phyloP scores from a whole-genome alignment of 2,329 filamentous ascomycete species.

The Curvularia eragrostidis region DNA sequence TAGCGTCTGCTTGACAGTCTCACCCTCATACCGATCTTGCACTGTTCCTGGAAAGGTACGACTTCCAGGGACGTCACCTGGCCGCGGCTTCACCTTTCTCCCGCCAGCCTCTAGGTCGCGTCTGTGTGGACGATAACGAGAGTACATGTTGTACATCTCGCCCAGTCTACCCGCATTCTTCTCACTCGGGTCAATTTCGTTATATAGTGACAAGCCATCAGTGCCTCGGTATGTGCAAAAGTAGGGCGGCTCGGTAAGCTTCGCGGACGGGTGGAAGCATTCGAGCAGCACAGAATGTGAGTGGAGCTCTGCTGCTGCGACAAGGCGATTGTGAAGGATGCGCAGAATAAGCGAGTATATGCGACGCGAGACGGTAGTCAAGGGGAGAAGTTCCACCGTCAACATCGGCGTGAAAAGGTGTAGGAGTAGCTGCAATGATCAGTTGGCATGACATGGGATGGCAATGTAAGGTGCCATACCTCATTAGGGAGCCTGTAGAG shows the following conservation, averaged over 20 bases:
- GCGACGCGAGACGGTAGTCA: constrained; percentile 66
- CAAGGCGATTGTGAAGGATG: constrained; percentile 69
- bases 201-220: constrained; percentile 60
- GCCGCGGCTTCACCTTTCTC: constrained; percentile 50
- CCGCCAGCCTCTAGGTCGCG: constrained; percentile 57
- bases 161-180: constrained; percentile 49
- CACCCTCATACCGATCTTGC: constrained; percentile 43
- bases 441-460: constrained; percentile 14
- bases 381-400: constrained; percentile 56
- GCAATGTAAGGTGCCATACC: constrained; percentile 23
- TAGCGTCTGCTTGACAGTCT: constrained; percentile 65
- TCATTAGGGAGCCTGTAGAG: constrained; percentile 50
- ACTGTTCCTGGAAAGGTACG: constrained; percentile 46
- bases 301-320: constrained; percentile 63
- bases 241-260: constrained; percentile 71
- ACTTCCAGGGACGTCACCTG: constrained; percentile 57
- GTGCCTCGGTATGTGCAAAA: constrained; percentile 73
- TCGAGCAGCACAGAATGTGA: constrained; percentile 76
- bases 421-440: constrained; percentile 50
- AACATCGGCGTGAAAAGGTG: constrained; percentile 52
- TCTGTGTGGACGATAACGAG: constrained; percentile 71
- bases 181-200: constrained; percentile 42
- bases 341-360: constrained; percentile 69
- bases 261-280: constrained; percentile 76
- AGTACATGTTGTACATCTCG: constrained; percentile 67